Conservation (phyloP, 2,329 filamentous ascomycete genomes). For the Fusarium caatingaense region DNA sequence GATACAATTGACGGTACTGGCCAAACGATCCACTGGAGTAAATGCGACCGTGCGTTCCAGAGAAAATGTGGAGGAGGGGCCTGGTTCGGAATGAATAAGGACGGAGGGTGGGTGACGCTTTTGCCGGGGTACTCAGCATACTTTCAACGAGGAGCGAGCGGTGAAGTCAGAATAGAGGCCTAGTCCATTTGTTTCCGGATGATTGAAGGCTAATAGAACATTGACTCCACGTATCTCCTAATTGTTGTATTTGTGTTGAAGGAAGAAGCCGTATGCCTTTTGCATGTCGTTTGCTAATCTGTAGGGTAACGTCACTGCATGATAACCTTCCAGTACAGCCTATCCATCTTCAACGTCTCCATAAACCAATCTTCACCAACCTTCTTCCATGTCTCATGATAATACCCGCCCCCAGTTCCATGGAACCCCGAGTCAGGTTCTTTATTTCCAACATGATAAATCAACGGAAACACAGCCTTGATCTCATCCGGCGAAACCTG, state of each 20-base stretch:
- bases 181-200: too few species aligned
- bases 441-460: constrained; percentile 18
- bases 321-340: constrained; percentile 29
- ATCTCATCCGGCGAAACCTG: constrained; percentile 2
- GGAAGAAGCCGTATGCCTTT: too few species aligned
- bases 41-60: neutral
- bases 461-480: constrained; percentile 11
- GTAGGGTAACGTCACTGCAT: neutral
- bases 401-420: constrained; percentile 24
- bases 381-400: constrained; percentile 30
- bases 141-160: neutral
- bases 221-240: fast-evolving
- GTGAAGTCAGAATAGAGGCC: neutral
- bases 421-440: neutral
- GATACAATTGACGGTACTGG: neutral
- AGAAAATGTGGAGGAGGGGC: neutral
- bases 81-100: neutral
- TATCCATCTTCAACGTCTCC: constrained; percentile 22
- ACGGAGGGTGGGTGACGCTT: neutral
- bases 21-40: constrained; percentile 1
- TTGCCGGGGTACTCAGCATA: neutral
- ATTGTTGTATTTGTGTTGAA: too few species aligned
- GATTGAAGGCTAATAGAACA: too few species aligned
- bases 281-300: neutral
- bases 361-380: constrained; percentile 31